Base-by-base conservation (phyloP, 768 basidiomycete genomes). In the Pleurotus salmoneostramineus region DNA sequence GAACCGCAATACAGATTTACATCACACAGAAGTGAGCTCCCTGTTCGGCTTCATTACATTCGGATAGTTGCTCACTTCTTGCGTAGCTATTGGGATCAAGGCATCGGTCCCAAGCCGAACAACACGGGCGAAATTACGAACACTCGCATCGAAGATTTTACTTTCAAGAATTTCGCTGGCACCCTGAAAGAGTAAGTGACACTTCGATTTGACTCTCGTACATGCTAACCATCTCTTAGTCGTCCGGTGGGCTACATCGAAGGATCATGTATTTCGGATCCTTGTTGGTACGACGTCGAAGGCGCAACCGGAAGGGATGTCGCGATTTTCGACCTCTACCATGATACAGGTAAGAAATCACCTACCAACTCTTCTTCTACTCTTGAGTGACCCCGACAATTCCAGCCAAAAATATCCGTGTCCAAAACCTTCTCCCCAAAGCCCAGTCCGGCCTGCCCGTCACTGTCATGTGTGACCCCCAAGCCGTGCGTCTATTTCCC, bases 71-170 rank as follows among this genome's bases (percentile, higher is more conserved):
- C 12, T 46, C 48, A 48, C 15, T 34, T 42, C 31, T 40, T 3
- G 42, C 12, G 6, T 45, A 87, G 84, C 68, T 87, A 87, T 62
- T 84, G 81, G 82, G 83, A 87, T 59, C 84, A 85, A 68, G 75
- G 71, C 12, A 50, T 72, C 48, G 81, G 81, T 12, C 71, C 80
- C 1, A 63, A 64, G 12, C 81, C 83, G 6, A 81, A 77, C 61
- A 51, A 70, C 2, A 75, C 77, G 2, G 71, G 65, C 56, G 63
- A 64, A 5, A 17, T 55, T 17, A 84, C 80, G 66, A 83, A 81
- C 62, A 86, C 84, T 0, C 79, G 78, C 63, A 72, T 86, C 43
- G 68, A 80, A 59, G 80, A 83, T 62, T 80, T 87, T 65, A 36
- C 70, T 15, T 86, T 86, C 64, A 68, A 85, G 49, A 75, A 77